These are phyloP conservation scores for Zygoascus bituminiphila DNA, from an alignment of 805 yeast genomes.

Conservation along the genomic window DNA sequence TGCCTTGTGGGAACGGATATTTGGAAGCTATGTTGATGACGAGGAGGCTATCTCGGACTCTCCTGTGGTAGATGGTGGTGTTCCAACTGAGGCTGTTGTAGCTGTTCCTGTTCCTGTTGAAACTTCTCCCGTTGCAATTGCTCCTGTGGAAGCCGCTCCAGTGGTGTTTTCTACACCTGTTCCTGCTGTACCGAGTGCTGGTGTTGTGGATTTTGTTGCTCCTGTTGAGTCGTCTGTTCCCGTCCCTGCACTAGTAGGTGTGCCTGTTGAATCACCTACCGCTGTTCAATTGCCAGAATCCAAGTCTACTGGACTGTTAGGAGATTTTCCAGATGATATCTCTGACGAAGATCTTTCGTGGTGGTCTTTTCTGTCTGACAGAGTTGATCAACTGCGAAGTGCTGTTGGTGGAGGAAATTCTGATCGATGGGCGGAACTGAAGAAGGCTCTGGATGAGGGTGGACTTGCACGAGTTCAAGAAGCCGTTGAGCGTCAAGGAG, in stretches of 20 bases:
- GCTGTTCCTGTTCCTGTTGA: not conserved
- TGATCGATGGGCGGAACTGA: not conserved
- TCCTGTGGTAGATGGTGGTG: not conserved
- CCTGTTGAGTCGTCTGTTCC: not conserved
- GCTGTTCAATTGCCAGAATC: not conserved
- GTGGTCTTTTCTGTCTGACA: not conserved
- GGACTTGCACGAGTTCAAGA: constrained; percentile 1
- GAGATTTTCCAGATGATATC: not conserved
- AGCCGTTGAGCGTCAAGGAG: not conserved
- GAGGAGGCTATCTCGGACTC: not conserved
- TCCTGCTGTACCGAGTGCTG: not conserved
- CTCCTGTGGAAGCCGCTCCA: not conserved
- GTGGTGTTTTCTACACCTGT: not conserved
- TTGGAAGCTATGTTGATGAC: constrained; percentile 1
- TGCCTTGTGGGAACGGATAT: constrained; percentile 1
- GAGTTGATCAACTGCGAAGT: not conserved
- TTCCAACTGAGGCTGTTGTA: not conserved
- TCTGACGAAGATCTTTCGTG: not conserved
- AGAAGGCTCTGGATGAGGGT: not conserved
- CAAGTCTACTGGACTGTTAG: not conserved
- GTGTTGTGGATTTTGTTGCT: not conserved
- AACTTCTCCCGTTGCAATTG: not conserved
- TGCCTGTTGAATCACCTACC: not conserved
- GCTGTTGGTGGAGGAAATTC: not conserved
- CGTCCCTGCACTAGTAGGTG: not conserved